These are phyloP conservation scores for Serpula lacrymans DNA, from an alignment of 768 basidiomycete genomes.

Conservation along the genomic window DNA sequence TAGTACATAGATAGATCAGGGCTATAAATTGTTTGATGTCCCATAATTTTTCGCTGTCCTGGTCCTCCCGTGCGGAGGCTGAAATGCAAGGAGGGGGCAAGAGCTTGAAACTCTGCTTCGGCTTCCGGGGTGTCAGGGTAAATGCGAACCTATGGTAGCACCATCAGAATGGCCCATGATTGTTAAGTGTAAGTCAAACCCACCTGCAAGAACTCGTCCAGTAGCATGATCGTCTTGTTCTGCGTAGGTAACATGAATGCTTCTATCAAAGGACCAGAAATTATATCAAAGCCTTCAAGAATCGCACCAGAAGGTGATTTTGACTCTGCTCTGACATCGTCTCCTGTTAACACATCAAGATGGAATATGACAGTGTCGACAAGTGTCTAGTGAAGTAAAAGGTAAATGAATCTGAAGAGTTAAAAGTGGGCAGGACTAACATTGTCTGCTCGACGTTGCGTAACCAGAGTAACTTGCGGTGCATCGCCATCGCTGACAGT, in stretches of 20 bases:
- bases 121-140: constrained; percentile 60
- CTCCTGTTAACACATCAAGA: constrained; percentile 75
- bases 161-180: background rate
- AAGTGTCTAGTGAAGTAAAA: constrained; percentile 38
- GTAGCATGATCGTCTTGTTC: constrained; percentile 53
- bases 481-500: constrained; percentile 40
- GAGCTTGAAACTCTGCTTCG: constrained; percentile 38
- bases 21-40: constrained; percentile 49
- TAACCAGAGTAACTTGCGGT: constrained; percentile 60
- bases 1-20: constrained; percentile 41
- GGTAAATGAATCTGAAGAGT: background rate
- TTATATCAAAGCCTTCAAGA: constrained; percentile 58
- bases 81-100: constrained; percentile 50
- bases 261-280: constrained; percentile 57
- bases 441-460: constrained; percentile 59
- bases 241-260: constrained; percentile 49
- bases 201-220: constrained; percentile 80
- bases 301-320: constrained; percentile 26
- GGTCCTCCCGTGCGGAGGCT: constrained; percentile 47
- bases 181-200: constrained; percentile 11
- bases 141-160: constrained; percentile 49
- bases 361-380: constrained; percentile 76
- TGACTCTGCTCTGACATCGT: constrained; percentile 39
- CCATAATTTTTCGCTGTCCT: constrained; percentile 46
- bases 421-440: constrained; percentile 35